These are phyloP conservation scores for Jasminum sambac DNA, from an alignment of 257 asterid species.

Conservation along the genomic window DNA sequence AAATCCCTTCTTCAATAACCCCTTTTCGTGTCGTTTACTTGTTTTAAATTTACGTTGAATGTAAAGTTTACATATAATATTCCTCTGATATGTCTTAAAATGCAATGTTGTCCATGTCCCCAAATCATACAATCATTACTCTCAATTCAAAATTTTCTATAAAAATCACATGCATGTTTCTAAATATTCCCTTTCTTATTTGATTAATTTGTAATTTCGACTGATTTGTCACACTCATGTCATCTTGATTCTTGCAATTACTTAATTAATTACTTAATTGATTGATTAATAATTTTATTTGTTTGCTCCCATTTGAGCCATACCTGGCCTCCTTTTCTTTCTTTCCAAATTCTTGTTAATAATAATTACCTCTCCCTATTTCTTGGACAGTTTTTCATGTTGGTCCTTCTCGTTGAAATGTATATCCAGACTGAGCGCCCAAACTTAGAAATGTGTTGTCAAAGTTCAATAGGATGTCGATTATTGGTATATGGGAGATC, in stretches of 20 bases:
- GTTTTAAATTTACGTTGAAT: neutral
- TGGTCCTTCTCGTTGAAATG: too few relatives aligned
- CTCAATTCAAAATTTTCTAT: neutral
- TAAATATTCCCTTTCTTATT: slow-evolving; percentile 9
- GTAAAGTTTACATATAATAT: neutral
- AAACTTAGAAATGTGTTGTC: too few relatives aligned
- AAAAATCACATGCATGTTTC: slow-evolving; percentile 26
- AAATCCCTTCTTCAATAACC: too few relatives aligned
- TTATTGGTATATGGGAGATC: too few relatives aligned
- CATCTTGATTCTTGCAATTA: slow-evolving; percentile 21
- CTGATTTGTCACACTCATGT: slow-evolving; percentile 30
- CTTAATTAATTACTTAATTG: slow-evolving; percentile 16
- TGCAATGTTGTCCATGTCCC: neutral
- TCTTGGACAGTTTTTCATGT: too few relatives aligned
- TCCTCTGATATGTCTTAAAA: neutral
- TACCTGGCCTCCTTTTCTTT: neutral
- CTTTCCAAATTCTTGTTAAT: neutral
- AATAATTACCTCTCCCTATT: too few relatives aligned
- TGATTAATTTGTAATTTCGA: neutral
- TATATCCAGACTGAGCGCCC: too few relatives aligned
- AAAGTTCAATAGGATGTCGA: too few relatives aligned
- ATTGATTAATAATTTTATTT: too few relatives aligned
- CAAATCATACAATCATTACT: neutral
- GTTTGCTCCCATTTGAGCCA: slow-evolving; percentile 1
- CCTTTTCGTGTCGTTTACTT: too few relatives aligned